Percentiles rank a stretch among this genome's conserved stretches.
These are phyloP conservation scores for Basipetospora sp. DNA, from an alignment of 2,329 filamentous ascomycete species.

Conservation along the genomic window DNA sequence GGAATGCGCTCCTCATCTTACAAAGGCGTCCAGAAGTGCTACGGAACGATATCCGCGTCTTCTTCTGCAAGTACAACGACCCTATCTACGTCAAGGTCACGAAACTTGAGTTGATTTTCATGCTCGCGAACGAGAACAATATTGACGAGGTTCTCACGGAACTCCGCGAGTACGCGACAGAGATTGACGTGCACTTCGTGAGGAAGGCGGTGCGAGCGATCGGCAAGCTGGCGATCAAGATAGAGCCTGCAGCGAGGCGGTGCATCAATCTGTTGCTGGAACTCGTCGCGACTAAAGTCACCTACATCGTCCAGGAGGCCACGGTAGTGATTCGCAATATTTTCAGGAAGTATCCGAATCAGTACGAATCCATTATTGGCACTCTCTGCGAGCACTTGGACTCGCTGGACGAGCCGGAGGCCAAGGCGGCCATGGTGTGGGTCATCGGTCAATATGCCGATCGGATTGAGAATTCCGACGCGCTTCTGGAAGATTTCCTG, in stretches of 20 bases:
- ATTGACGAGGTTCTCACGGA: conserved; percentile 92
- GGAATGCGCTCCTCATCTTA: conserved; percentile 85
- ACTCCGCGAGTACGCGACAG: conserved; percentile 87
- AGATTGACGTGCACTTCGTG: conserved; percentile 97
- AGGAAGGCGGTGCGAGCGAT: conserved; percentile 95
- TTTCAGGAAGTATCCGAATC: conserved; percentile 96
- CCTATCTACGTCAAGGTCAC: conserved; percentile 99
- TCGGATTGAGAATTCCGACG: conserved; percentile 92
- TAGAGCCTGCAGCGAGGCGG: conserved; percentile 76
- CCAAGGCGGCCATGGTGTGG: conserved; percentile 98
- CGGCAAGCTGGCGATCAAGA: conserved; percentile 96
- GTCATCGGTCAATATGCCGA: conserved; percentile 97
- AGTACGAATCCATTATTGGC: conserved; percentile 94
- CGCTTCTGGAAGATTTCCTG: conserved; percentile 83
- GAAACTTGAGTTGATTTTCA: conserved; percentile 96
- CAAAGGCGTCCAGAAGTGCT: conserved; percentile 86
- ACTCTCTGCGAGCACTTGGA: conserved; percentile 93
- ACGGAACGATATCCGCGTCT: conserved; percentile 91
- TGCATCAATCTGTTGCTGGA: conserved; percentile 90
- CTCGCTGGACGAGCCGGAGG: conserved; percentile 90
- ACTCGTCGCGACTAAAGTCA: conserved; percentile 91
- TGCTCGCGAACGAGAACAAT: conserved; percentile 90
- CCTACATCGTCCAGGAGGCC: conserved; percentile 96
- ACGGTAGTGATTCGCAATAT: conserved; percentile 98
- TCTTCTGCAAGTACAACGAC: conserved; percentile 99